Conservation (phyloP, 306 rosid genomes). For the Cucurbita ficifolia region DNA sequence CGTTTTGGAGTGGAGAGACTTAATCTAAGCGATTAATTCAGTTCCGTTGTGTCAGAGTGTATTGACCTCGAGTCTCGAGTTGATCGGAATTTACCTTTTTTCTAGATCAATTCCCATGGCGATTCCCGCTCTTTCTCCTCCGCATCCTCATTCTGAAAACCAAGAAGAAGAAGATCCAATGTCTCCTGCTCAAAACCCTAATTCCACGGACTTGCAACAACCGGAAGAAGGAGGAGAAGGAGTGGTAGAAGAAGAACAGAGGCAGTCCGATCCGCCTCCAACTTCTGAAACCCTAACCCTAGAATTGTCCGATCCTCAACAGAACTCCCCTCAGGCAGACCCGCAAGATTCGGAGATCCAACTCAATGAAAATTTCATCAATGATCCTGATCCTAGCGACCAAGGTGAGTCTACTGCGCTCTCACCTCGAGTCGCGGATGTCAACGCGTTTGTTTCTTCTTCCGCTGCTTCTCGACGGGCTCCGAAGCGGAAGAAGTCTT, state of each 20-base stretch:
- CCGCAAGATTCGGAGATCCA: slow-evolving; percentile 5
- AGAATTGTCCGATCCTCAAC: slow-evolving; percentile 12
- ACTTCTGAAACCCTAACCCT: slow-evolving; percentile 22
- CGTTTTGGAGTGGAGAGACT: background rate
- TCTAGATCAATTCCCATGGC: background rate
- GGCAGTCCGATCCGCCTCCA: slow-evolving; percentile 12
- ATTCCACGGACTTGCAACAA: slow-evolving; percentile 8
- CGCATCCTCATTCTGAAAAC: background rate
- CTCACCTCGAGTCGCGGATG: slow-evolving; percentile 19
- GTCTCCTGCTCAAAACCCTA: slow-evolving; percentile 17
- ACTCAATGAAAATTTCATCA: background rate
- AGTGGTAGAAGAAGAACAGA: background rate
- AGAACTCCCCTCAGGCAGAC: background rate
- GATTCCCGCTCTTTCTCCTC: background rate
- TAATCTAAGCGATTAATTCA: background rate
- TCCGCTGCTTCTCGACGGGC: slow-evolving; percentile 18
- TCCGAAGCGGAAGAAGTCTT: slow-evolving; percentile 13
- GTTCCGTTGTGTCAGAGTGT: background rate
- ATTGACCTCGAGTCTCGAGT: background rate
- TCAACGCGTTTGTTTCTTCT: background rate
- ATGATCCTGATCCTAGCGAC: slow-evolving; percentile 8
- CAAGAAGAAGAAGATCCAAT: background rate
- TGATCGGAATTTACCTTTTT: background rate
- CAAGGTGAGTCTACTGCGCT: slow-evolving; percentile 14
- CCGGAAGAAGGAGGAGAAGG: background rate